phyloP scores from a whole-genome alignment of 2,329 filamentous ascomycete species.

The Atkinsonella texensis region DNA sequence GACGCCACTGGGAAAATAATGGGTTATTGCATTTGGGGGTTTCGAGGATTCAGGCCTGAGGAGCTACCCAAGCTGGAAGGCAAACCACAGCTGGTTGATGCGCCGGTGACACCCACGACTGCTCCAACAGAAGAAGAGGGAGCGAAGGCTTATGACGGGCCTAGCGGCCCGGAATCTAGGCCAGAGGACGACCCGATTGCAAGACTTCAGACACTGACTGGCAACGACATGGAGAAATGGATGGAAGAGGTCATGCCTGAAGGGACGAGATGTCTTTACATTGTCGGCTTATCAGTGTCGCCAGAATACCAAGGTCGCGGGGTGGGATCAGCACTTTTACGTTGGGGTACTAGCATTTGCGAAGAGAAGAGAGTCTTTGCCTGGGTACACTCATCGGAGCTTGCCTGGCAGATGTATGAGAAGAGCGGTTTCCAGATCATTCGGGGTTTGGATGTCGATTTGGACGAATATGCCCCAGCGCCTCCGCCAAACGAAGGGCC shows the following conservation, averaged over 20 bases:
- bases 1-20: constrained; percentile 15
- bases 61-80: constrained; percentile 11
- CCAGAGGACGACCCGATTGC: constrained; percentile 14
- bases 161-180: constrained; percentile 2
- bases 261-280: constrained; percentile 19
- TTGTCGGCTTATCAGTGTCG: constrained; percentile 19
- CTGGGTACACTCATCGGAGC: constrained; percentile 25
- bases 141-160: not conserved
- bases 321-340: constrained; percentile 20
- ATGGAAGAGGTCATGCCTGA: constrained; percentile 20
- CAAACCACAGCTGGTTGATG: constrained; percentile 6
- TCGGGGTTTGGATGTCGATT: constrained; percentile 16
- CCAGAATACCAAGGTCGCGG: constrained; percentile 19
- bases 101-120: not conserved
- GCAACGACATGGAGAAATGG: constrained; percentile 19
- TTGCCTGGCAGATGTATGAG: constrained; percentile 17
- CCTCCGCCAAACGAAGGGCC: constrained; percentile 14
- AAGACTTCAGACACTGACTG: constrained; percentile 18
- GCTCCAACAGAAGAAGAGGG: not conserved
- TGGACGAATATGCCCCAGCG: constrained; percentile 20
- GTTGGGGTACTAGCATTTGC: constrained; percentile 19
- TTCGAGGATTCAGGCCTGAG: constrained; percentile 16
- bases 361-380: constrained; percentile 17
- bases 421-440: constrained; percentile 19
- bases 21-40: constrained; percentile 21